Evolutionary conservation across 352 stramenopile species (phyloP), one percentile per base, ranked within the genome.

Genomic region (Globisporangium abappressorium): DNA sequence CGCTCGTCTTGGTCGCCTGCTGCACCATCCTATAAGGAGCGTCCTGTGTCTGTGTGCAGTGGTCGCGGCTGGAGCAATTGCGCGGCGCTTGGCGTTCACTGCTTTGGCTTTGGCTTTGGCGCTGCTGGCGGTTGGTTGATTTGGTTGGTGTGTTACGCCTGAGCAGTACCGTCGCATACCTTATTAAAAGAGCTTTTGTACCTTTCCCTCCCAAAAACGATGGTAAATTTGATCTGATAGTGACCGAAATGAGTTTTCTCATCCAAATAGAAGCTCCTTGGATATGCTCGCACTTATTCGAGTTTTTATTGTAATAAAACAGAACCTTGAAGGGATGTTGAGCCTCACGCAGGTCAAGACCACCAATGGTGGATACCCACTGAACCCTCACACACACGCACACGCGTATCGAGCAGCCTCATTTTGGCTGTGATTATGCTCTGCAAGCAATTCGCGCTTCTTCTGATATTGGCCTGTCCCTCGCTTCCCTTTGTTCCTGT

Each of bases 1-100:
- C 58, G 53, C 38, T 71, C 66, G 62, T 66, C 53, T 57, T 71
- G 22, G 70, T 71, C 55, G 70, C 57, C 26, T 63, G 54, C 30
- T 70, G 70, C 55, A 64, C 57, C 55, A 64, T 71, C 5, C 18
- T 51, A n/a, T 56, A 8, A 18, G 28, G 34, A 46, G 61, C 28
- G 33, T 9, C 38, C n/a, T 51, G 38, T 54, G 15, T 9, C 30
- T 41, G 26, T n/a, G 41, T 15, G 41, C 2, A 47, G 41, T 3
- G 20, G 41, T 20, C 6, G 18, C 30, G 3, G 3, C 3, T 64
- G 1, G 12, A 14, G 24, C 55, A 59, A 41, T 60, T 46, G 55
- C 30, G 30, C 55, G 30, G 55, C 55, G 55, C 55, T 60, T 60
- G 55, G 55, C 24, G 30, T 60, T 60, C 20, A 30, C 34, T 4